Percentiles rank a stretch among this genome's conserved stretches.
phyloP scores from a whole-genome alignment of 2,329 filamentous ascomycete genomes.

The Triangularia setosa region DNA sequence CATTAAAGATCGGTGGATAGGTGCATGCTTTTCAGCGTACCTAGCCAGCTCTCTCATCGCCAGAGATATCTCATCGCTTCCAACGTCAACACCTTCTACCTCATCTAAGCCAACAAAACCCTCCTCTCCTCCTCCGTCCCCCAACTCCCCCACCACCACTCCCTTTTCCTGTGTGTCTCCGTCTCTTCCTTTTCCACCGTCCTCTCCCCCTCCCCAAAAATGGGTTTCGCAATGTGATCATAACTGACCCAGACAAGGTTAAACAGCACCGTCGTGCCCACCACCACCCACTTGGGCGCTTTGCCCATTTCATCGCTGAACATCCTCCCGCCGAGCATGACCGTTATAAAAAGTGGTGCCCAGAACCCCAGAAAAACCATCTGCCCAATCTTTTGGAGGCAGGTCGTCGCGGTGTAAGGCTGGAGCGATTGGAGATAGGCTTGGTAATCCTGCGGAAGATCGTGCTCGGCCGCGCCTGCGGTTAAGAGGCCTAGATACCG shows the following conservation, averaged over 20 bases:
- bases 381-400: constrained; percentile 62
- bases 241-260: constrained; percentile 44
- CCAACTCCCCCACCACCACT: constrained; percentile 3
- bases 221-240: constrained; percentile 45
- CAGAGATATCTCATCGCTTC: too few relatives aligned
- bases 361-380: constrained; percentile 58
- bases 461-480: constrained; percentile 73
- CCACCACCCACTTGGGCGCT: constrained; percentile 63
- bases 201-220: constrained; percentile 86
- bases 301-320: constrained; percentile 60
- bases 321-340: constrained; percentile 46
- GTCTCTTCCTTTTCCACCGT: constrained; percentile 37
- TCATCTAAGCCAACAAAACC: constrained; percentile 23
- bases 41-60: too few relatives aligned
- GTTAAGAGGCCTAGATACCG: constrained; percentile 80
- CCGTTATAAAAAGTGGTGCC: constrained; percentile 52
- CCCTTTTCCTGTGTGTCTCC: constrained; percentile 12
- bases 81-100: too few relatives aligned
- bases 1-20: too few relatives aligned
- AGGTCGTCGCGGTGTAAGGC: constrained; percentile 66
- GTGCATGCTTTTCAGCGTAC: too few relatives aligned
- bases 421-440: constrained; percentile 65
- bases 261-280: constrained; percentile 49
- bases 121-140: constrained; percentile 18
- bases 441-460: constrained; percentile 75